phyloP scores from a whole-genome alignment of 225 moss, liverwort and hornwort species.

The Lunularia cruciata region DNA sequence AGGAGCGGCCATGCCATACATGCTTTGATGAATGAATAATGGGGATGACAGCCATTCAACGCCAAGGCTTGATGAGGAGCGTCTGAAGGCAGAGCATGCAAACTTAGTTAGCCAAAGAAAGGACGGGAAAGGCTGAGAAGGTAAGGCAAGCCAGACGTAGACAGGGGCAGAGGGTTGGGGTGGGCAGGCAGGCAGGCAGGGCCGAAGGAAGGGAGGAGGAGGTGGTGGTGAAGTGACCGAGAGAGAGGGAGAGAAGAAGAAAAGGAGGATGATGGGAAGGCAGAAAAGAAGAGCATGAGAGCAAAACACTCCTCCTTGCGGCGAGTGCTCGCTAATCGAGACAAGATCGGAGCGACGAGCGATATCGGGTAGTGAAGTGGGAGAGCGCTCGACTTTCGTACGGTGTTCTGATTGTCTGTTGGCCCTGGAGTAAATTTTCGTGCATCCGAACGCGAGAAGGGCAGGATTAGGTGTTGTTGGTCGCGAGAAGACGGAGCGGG shows the following conservation, averaged over 20 bases:
- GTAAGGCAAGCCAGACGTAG: no score
- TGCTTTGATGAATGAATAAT: no score
- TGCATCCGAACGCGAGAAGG: neutral
- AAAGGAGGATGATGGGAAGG: neutral
- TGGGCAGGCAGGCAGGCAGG: neutral
- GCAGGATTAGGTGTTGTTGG: neutral
- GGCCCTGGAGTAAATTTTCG: neutral
- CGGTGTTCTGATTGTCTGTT: neutral
- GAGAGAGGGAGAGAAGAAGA: neutral
- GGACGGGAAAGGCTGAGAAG: constrained; percentile 1
- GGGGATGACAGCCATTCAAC: no score
- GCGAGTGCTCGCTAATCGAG: constrained; percentile 12
- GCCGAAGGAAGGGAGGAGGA: neutral
- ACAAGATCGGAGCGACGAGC: constrained; percentile 17
- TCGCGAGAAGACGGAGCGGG: neutral
- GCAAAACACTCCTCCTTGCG: constrained; percentile 11
- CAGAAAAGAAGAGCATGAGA: neutral
- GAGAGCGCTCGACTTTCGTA: neutral
- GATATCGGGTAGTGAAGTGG: constrained; percentile 2
- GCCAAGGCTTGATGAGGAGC: no score
- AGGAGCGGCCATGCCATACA: no score
- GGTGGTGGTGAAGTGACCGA: neutral
- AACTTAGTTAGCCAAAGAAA: constrained; percentile 7
- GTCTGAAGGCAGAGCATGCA: neutral
- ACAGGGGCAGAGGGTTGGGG: no score